Percentiles rank a stretch among this genome's conserved stretches.
phyloP scores from a whole-genome alignment of 257 asterid species.

The Capsicum rhomboideum region DNA sequence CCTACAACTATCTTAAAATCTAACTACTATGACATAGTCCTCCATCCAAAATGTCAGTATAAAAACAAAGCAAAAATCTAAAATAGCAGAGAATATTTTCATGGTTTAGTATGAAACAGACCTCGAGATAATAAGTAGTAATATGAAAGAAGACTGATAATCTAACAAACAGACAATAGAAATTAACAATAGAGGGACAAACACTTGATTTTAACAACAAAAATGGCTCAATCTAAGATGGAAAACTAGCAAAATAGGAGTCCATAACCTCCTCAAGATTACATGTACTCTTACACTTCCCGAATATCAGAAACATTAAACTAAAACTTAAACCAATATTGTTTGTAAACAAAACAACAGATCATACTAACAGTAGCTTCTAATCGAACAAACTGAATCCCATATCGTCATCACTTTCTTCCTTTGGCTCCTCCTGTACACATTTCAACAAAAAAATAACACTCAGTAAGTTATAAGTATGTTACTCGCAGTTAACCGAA shows the following conservation, averaged over 20 bases:
- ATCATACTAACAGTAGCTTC: conserved; percentile 2
- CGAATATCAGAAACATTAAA: not conserved
- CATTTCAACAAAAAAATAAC: not conserved
- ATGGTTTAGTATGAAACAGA: no score
- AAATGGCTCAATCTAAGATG: not conserved
- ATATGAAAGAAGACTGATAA: no score
- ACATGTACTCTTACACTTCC: not conserved
- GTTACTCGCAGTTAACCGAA: not conserved
- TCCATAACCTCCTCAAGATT: not conserved
- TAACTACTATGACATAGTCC: not conserved
- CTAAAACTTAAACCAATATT: not conserved
- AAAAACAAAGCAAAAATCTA: not conserved
- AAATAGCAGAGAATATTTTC: no score
- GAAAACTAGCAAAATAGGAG: not conserved
- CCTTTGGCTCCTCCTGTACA: conserved; percentile 45
- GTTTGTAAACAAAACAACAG: not conserved
- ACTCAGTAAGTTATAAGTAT: no score
- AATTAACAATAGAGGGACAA: not conserved
- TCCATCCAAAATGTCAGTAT: not conserved
- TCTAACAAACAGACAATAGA: not conserved
- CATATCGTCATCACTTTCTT: conserved; percentile 50
- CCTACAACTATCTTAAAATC: not conserved
- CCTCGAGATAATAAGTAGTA: no score
- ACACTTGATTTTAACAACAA: not conserved
- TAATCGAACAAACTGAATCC: conserved; percentile 47